Evolutionary conservation across 2,329 filamentous ascomycete genomes (phyloP).

Genomic region (Pezizomycotina sp.): DNA sequence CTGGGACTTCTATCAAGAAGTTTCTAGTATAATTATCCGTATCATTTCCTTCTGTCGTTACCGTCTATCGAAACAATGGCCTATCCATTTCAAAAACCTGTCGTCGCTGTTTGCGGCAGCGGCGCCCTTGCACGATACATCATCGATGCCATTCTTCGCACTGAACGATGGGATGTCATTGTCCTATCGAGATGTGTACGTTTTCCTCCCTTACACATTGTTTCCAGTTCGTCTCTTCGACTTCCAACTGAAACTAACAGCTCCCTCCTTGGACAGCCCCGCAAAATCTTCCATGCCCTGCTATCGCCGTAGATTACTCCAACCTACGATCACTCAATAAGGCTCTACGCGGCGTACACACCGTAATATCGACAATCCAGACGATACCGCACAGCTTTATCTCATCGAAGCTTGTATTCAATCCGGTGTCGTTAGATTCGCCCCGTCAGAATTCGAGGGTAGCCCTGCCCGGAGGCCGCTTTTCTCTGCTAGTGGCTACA

Average conservation of each 20-base stretch:
- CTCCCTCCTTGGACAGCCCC: background rate
- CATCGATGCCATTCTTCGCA: slow-evolving; percentile 17
- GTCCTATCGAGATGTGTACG: slow-evolving; percentile 23
- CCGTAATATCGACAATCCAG: slow-evolving; percentile 19
- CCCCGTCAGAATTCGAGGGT: slow-evolving; percentile 23
- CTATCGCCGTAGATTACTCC: slow-evolving; percentile 21
- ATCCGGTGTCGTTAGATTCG: slow-evolving; percentile 20
- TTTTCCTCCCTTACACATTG: slow-evolving; percentile 7
- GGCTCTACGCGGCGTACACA: slow-evolving; percentile 20
- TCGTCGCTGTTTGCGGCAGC: slow-evolving; percentile 23
- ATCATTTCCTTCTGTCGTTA: too few species aligned
- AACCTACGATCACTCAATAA: slow-evolving; percentile 6
- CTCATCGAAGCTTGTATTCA: slow-evolving; percentile 23
- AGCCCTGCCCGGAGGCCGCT: slow-evolving; percentile 20
- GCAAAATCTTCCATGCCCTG: background rate
- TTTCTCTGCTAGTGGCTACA: slow-evolving; percentile 13
- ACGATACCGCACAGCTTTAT: slow-evolving; percentile 18
- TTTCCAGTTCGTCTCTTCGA: slow-evolving; percentile 2
- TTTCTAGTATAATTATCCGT: too few species aligned
- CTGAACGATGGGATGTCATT: slow-evolving; percentile 21
- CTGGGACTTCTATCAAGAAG: too few species aligned
- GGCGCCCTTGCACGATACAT: slow-evolving; percentile 22
- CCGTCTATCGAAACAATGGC: too few species aligned
- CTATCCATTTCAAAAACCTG: too few species aligned
- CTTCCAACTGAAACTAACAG: slow-evolving; percentile 1